Evolutionary conservation across 208 protist genomes (phyloP), one percentile per base, ranked within the genome.

Genomic region (Strigomonas culicis): DNA sequence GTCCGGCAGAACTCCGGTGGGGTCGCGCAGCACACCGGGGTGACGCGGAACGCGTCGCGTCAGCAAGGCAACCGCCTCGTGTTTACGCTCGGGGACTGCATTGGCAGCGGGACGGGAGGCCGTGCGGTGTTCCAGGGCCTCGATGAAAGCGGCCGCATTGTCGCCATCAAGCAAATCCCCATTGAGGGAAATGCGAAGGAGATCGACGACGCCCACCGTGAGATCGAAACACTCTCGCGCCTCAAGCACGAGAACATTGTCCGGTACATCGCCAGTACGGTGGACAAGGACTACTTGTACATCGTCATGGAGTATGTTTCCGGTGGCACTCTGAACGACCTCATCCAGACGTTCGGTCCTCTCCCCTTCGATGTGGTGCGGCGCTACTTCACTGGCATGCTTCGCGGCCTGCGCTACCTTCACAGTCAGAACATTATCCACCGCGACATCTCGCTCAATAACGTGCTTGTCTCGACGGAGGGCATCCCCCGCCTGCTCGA

Each of bases 371-470:
- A 72, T n/a, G 64, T 71, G 0, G 75, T 87, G 62, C 68, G 76
- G 25, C 67, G 72, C 25, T 90, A 90, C 57, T 49, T 74, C 4
- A 58, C 59, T 47, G 72, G 87, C 41, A 66, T 91, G 28, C 75
- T 95, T 27, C 44, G 52, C 41, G 90, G 82, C 0, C 68, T 95
- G 69, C 58, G 56, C 34, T 92, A 89, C 60, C 50, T 95, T 22
- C 90, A 95, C 64, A 55, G 72, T 2, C 34, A 74, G 11, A 61
- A 72, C 39, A 72, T 95, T 41, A 76, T 89, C 1, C 86, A 95
- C 65, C 76, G 86, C 4, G 86, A 93, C 55, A 72, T 95, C 41
- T 88, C 82, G 17, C 72, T 82, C 24, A 86, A 88, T 59, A 93
- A 93, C 56, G 65, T 95, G 25, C 69, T 93, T n/a, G 67, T 95